Conservation (phyloP, 192 early-diverging fungal genomes). For the Coemansia sp. region DNA sequence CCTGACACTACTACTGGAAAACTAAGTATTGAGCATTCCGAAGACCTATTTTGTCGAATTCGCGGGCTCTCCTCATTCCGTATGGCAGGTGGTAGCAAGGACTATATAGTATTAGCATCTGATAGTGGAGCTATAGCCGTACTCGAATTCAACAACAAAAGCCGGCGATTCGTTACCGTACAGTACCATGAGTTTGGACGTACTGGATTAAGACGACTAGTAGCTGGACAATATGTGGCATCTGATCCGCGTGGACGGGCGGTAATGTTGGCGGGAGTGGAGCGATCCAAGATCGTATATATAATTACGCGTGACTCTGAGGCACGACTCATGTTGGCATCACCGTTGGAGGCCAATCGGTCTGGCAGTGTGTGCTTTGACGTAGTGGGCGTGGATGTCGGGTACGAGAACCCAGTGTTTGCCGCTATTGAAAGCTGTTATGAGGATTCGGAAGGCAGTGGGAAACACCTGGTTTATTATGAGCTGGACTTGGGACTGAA, state of each 20-base stretch:
- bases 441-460: slow-evolving; percentile 67
- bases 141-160: slow-evolving; percentile 81
- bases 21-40: slow-evolving; percentile 68
- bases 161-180: slow-evolving; percentile 76
- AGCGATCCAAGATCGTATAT: slow-evolving; percentile 96
- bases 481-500: slow-evolving; percentile 99
- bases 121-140: slow-evolving; percentile 91
- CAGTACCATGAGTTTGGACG: slow-evolving; percentile 96
- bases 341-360: slow-evolving; percentile 94
- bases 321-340: slow-evolving; percentile 83
- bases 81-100: slow-evolving; percentile 87
- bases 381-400: slow-evolving; percentile 92
- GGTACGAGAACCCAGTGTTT: slow-evolving; percentile 98
- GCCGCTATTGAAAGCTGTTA: slow-evolving; percentile 90
- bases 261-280: slow-evolving; percentile 91
- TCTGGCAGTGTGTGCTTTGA: slow-evolving; percentile 75
- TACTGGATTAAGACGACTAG: slow-evolving; percentile 83
- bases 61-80: slow-evolving; percentile 84
- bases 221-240: slow-evolving; percentile 96
- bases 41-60: slow-evolving; percentile 85
- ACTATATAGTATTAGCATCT: slow-evolving; percentile 87
- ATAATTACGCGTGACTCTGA: slow-evolving; percentile 93
- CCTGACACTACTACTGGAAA: slow-evolving; percentile 83
- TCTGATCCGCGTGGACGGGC: slow-evolving; percentile 95
- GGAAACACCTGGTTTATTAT: slow-evolving; percentile 93